Conservation (phyloP, 345 rosid genomes). For the Corchorus capsularis region DNA sequence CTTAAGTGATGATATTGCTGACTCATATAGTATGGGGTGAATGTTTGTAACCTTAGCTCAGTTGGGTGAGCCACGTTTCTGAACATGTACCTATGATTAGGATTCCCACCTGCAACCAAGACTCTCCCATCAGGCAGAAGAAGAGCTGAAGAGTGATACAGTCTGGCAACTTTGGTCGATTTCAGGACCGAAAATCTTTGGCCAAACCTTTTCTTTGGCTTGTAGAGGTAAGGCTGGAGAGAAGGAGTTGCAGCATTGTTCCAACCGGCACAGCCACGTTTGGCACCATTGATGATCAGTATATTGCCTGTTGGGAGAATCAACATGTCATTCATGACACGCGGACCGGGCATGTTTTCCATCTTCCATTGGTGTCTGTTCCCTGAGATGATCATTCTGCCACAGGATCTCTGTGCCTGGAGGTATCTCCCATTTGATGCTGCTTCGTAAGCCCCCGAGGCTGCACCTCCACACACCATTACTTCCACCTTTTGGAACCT, state of each 20-base stretch:
- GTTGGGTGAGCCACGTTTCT: conserved; percentile 45
- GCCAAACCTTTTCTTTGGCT: conserved; percentile 32
- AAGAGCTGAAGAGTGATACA: conserved; percentile 61
- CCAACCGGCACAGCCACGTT: conserved; percentile 42
- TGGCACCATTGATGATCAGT: conserved; percentile 57
- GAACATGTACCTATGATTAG: conserved; percentile 43
- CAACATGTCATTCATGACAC: conserved; percentile 55
- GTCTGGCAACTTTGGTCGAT: conserved; percentile 47
- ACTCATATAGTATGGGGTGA: conserved; percentile 47
- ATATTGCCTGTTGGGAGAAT: conserved; percentile 57
- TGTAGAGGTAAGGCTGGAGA: conserved; percentile 36
- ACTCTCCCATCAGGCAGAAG: conserved; percentile 55
- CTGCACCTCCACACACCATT: conserved; percentile 47
- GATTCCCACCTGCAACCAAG: conserved; percentile 59
- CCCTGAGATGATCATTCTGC: conserved; percentile 43
- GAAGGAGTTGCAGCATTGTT: conserved; percentile 31
- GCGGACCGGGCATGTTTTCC: conserved; percentile 64
- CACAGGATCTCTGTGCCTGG: conserved; percentile 33
- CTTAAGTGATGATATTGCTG: conserved; percentile 32
- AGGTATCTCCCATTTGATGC: conserved; percentile 30
- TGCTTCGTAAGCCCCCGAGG: conserved; percentile 39
- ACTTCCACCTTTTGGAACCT: conserved; percentile 41
- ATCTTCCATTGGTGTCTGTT: conserved; percentile 41
- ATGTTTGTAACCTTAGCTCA: conserved; percentile 54
- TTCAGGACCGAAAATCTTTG: conserved; percentile 34